A percentile compares a stretch with the other conserved stretches of the same genome.
Evolutionary conservation across 2,329 filamentous ascomycete genomes (phyloP).

Genomic region (Chalaropsis thielavioides): DNA sequence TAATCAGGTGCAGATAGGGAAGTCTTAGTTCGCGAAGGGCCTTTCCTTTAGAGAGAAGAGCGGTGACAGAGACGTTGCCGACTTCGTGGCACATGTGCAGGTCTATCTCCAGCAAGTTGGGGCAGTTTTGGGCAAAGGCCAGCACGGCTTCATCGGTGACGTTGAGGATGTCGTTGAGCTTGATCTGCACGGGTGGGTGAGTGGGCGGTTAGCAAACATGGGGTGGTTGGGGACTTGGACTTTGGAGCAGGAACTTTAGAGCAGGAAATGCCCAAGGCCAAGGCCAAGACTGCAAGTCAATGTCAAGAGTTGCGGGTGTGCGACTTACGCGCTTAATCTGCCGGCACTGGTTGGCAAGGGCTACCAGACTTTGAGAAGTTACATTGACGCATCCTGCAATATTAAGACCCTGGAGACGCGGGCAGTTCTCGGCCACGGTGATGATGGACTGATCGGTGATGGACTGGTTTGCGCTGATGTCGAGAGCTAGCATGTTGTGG

Average conservation of each 20-base stretch:
- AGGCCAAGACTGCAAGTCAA: too few species aligned
- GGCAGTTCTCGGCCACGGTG: constrained; percentile 66
- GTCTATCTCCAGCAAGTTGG: constrained; percentile 91
- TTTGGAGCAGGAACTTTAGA: too few species aligned
- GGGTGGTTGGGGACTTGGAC: too few species aligned
- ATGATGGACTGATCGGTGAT: constrained; percentile 72
- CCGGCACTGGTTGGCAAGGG: constrained; percentile 66
- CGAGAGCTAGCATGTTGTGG: constrained; percentile 68
- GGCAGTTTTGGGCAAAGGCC: constrained; percentile 76
- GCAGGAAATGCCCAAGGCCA: too few species aligned
- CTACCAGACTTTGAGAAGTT: constrained; percentile 71
- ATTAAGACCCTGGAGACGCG: constrained; percentile 79
- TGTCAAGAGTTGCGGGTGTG: too few species aligned
- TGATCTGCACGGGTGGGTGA: constrained; percentile 47
- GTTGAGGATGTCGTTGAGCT: constrained; percentile 84
- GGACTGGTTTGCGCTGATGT: constrained; percentile 72
- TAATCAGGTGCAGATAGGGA: constrained; percentile 70
- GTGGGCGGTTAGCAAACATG: constrained; percentile 46
- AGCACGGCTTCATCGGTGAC: constrained; percentile 68
- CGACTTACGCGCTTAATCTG: constrained; percentile 67
- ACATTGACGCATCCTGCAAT: constrained; percentile 75
- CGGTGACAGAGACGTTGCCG: constrained; percentile 69
- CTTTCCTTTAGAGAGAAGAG: constrained; percentile 61
- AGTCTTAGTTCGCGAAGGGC: constrained; percentile 83
- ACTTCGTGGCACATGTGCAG: constrained; percentile 72